Conservation (phyloP, 495 filamentous ascomycete species). For the Neurospora sublineolata region DNA sequence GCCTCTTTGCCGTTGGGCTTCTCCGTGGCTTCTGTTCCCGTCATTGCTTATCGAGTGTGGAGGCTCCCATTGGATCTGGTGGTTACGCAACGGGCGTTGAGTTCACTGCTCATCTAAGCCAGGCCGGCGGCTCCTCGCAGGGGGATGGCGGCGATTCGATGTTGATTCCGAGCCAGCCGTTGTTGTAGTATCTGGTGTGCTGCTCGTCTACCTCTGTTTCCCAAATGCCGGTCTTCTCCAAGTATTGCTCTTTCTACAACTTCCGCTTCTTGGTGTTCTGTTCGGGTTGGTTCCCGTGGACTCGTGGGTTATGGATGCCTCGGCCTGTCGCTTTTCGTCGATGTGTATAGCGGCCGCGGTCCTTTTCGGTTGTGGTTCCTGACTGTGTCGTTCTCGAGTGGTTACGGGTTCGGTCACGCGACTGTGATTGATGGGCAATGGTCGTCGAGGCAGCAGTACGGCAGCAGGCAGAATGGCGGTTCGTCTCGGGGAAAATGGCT, state of each 20-base stretch:
- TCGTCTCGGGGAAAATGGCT: background rate
- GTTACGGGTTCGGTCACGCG: background rate
- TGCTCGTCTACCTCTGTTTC: background rate
- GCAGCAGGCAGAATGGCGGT: background rate
- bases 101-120: constrained; percentile 37
- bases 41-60: constrained; percentile 24
- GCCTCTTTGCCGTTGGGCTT: constrained; percentile 37
- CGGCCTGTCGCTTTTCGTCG: background rate
- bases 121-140: constrained; percentile 39
- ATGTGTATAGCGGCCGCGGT: background rate
- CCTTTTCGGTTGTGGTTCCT: background rate
- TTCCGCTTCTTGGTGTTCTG: constrained; percentile 1
- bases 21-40: constrained; percentile 34
- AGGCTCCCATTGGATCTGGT: constrained; percentile 37
- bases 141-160: constrained; percentile 21
- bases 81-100: constrained; percentile 40
- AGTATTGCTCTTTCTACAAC: background rate
- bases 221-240: background rate
- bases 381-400: background rate
- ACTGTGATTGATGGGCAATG: background rate
- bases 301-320: background rate
- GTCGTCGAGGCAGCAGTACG: background rate
- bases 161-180: constrained; percentile 16
- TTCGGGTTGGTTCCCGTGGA: background rate
- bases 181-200: background rate